These are phyloP conservation scores for Candida gorgasii DNA, from an alignment of 805 yeast genomes.

Conservation along the genomic window DNA sequence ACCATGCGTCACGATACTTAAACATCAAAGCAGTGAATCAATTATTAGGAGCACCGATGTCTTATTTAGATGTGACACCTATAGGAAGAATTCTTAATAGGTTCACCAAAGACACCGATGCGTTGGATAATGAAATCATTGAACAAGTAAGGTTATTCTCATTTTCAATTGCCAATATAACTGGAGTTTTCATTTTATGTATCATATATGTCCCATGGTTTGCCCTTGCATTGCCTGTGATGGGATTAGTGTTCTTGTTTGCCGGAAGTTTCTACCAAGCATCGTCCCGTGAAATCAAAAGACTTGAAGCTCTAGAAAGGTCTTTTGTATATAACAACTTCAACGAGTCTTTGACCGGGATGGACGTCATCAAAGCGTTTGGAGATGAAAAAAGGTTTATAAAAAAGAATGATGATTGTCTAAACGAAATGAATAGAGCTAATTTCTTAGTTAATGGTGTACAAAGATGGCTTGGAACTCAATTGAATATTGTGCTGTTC, in stretches of 20 bases:
- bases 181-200: slow-evolving; percentile 53
- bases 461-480: slow-evolving; percentile 40
- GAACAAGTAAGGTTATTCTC: slow-evolving; percentile 66
- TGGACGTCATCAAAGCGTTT: slow-evolving; percentile 38
- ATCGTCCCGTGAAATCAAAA: slow-evolving; percentile 38
- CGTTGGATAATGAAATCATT: slow-evolving; percentile 74
- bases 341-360: slow-evolving; percentile 38
- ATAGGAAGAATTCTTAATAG: slow-evolving; percentile 83
- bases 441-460: slow-evolving; percentile 35
- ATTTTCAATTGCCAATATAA: slow-evolving; percentile 52
- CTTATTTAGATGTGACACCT: slow-evolving; percentile 81
- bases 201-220: slow-evolving; percentile 41
- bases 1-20: slow-evolving; percentile 53
- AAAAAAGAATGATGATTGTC: slow-evolving; percentile 23
- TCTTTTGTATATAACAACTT: slow-evolving; percentile 40
- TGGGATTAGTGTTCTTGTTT: slow-evolving; percentile 26
- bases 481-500: slow-evolving; percentile 32
- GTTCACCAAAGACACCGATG: slow-evolving; percentile 86
- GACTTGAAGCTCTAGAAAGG: slow-evolving; percentile 41
- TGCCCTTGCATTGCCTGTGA: slow-evolving; percentile 37
- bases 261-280: slow-evolving; percentile 38
- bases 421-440: slow-evolving; percentile 38
- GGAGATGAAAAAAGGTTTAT: slow-evolving; percentile 25
- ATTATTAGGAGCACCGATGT: slow-evolving; percentile 76
- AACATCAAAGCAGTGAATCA: slow-evolving; percentile 61